Conservation (phyloP, 495 filamentous ascomycete genomes). For the Penicillium chermesinum region DNA sequence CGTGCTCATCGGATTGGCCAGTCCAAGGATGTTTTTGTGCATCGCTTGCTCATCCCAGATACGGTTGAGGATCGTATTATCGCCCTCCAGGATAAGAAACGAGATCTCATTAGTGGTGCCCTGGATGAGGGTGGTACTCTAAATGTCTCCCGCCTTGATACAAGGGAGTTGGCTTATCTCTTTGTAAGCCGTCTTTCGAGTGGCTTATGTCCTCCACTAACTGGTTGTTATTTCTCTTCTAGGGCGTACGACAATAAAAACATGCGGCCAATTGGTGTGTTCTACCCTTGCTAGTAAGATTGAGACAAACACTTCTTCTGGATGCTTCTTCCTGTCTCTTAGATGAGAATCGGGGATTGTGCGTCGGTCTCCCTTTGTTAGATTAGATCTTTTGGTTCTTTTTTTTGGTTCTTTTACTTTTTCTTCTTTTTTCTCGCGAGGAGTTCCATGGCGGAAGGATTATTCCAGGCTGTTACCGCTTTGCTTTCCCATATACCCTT, state of each 20-base stretch:
- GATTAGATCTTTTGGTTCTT: no score
- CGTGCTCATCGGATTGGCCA: slow-evolving; percentile 91
- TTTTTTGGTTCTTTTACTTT: no score
- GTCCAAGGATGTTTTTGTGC: slow-evolving; percentile 65
- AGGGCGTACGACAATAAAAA: not conserved
- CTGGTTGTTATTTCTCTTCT: not conserved
- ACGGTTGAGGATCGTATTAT: slow-evolving; percentile 92
- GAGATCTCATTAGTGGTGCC: slow-evolving; percentile 69
- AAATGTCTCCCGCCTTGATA: slow-evolving; percentile 56
- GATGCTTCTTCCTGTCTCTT: no score
- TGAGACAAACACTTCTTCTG: no score
- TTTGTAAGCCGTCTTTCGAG: slow-evolving; percentile 49
- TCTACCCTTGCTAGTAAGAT: no score
- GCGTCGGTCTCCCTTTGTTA: no score
- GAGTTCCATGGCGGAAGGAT: no score
- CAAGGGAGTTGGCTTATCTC: slow-evolving; percentile 62
- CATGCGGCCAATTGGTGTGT: no score
- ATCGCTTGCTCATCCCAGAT: slow-evolving; percentile 68
- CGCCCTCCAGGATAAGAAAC: slow-evolving; percentile 78
- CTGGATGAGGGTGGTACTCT: slow-evolving; percentile 73
- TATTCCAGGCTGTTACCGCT: no score
- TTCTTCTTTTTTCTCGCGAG: no score
- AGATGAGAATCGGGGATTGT: no score
- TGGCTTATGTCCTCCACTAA: not conserved
- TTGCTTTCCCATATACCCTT: no score